Base-by-base conservation (phyloP, 371 early-diverging fungal genomes). In the Actinomortierella ambigua region DNA sequence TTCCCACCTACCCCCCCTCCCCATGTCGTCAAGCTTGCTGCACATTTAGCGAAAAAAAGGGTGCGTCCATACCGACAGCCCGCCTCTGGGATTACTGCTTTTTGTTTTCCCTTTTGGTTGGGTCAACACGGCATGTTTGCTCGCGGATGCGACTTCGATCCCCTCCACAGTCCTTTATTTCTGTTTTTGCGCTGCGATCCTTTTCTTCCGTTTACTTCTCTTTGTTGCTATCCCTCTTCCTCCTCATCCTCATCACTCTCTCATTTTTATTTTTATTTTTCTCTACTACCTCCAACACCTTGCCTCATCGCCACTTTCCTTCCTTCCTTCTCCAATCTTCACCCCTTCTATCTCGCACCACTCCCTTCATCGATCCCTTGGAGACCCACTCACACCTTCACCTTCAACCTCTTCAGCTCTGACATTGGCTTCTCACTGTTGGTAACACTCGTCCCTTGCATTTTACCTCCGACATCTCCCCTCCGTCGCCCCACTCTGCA, bases 231-330 rank as follows among this genome's bases (percentile, higher is more conserved):
- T 22, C 15, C 42, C 24, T 28, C 47, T 1, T n/a, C 15, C 28
- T 47, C 26, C 26, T 23, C 26, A n/a, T 39, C 40, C 24, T 57
- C 6, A 5, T n/a, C 40, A 22, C 40, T 27, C 20, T 29, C 47
- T 50, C 50, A 34, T n/a, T 18, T 23, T 27, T 29, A n/a, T 26
- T 41, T 29, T 46, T 57, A 46, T 51, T 39, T 41, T 15, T 49
- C 48, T 49, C 49, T 29, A 40, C 48, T 27, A 6, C n/a, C 24
- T 41, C 20, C 23, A 23, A 15, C n/a, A 50, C 22, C 26, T 41
- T 42, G 0, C 4, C 1, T 26, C 28, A 2, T n/a, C 20, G 26
- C 39, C 17, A 17, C 42, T 26, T 9, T 7, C 48, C 15, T 34
- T 18, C 22, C 50, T 28, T 51, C 23, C 59, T 53, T 24, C 7